Evolutionary conservation across 2,329 filamentous ascomycete species (phyloP).

Genomic region (Emmonsia crescens): DNA sequence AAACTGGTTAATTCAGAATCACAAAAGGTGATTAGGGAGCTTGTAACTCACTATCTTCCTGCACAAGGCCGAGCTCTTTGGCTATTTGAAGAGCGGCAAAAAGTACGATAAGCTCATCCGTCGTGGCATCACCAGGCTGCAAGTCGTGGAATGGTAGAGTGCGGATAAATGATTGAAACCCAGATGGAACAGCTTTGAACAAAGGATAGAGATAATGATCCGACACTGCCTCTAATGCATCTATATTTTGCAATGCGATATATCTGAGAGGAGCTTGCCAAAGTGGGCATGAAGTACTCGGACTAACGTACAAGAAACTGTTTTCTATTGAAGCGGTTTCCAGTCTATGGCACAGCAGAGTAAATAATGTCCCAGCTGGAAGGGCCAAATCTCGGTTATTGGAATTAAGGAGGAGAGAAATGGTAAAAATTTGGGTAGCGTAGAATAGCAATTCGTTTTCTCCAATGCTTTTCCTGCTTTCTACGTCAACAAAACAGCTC

Average conservation of each 20-base stretch:
- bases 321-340: slow-evolving; percentile 3
- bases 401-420: slow-evolving; percentile 11
- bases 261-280: slow-evolving; percentile 30
- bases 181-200: slow-evolving; percentile 23
- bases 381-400: slow-evolving; percentile 11
- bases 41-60: slow-evolving; percentile 48
- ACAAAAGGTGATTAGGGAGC: not conserved
- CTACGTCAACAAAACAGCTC: slow-evolving; percentile 11
- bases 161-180: slow-evolving; percentile 42
- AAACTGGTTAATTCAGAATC: not conserved
- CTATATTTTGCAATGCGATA: slow-evolving; percentile 26
- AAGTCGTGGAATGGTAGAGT: slow-evolving; percentile 44
- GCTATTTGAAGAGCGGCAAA: slow-evolving; percentile 59
- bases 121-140: slow-evolving; percentile 39
- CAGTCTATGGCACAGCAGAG: slow-evolving; percentile 11
- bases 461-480: slow-evolving; percentile 7
- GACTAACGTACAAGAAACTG: slow-evolving; percentile 1
- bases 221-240: slow-evolving; percentile 26
- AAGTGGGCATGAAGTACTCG: slow-evolving; percentile 15
- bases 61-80: slow-evolving; percentile 58
- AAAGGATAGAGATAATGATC: slow-evolving; percentile 28
- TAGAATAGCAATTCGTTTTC: slow-evolving; percentile 13
- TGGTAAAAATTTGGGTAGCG: slow-evolving; percentile 16
- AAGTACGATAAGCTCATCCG: slow-evolving; percentile 48
- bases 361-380: slow-evolving; percentile 11